Conservation (phyloP, 257 asterid genomes). For the Lycium ferocissimum region DNA sequence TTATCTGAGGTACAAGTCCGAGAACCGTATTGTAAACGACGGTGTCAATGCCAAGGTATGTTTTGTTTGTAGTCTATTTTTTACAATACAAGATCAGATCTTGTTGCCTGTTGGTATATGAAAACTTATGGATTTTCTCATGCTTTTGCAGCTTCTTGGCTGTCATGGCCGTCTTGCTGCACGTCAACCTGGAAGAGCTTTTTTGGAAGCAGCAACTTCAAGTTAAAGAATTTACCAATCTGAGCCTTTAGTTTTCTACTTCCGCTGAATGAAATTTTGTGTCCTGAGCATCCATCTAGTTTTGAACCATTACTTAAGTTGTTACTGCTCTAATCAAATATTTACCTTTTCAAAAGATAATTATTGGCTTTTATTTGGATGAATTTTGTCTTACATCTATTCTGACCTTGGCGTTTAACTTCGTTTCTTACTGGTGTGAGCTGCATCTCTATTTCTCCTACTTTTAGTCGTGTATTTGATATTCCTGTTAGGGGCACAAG, state of each 20-base stretch:
- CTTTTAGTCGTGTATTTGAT: no score
- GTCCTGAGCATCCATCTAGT: background rate
- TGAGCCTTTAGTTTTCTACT: background rate
- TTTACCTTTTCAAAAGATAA: background rate
- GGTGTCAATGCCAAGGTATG: slow-evolving; percentile 41
- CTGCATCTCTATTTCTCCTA: background rate
- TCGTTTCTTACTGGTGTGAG: background rate
- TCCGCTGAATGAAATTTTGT: background rate
- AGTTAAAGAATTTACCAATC: background rate
- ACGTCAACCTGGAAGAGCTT: slow-evolving; percentile 55
- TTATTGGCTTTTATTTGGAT: background rate
- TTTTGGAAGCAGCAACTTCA: slow-evolving; percentile 32
- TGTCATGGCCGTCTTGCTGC: slow-evolving; percentile 54
- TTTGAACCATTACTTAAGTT: background rate
- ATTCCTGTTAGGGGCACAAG: no score
- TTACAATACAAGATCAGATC: background rate
- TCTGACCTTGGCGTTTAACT: background rate
- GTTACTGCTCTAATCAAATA: background rate
- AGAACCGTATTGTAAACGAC: slow-evolving; percentile 34
- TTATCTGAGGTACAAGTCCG: slow-evolving; percentile 32
- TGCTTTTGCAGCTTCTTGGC: slow-evolving; percentile 47
- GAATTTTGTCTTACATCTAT: background rate
- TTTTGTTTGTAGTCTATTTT: background rate
- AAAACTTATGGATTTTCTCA: background rate
- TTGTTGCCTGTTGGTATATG: background rate